Conservation (phyloP, 331 rosid species). For the Ulmus americana region DNA sequence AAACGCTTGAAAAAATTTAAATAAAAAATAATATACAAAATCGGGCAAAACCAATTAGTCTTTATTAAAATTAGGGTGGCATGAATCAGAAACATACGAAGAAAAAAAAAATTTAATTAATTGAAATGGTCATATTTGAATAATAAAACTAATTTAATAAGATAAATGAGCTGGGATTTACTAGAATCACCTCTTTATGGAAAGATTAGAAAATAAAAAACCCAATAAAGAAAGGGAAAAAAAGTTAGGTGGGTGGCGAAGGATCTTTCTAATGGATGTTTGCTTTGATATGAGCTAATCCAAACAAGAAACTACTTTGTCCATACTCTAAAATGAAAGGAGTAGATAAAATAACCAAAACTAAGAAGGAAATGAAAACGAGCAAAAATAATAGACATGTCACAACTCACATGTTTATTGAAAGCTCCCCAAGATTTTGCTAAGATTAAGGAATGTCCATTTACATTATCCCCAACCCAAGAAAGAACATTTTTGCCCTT, state of each 20-base stretch:
- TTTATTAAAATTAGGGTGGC: too few relatives aligned
- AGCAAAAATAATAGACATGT: neutral
- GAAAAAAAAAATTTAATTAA: neutral
- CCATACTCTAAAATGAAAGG: neutral
- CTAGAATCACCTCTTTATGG: neutral
- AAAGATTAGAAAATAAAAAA: neutral
- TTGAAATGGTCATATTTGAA: neutral
- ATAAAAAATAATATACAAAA: too few relatives aligned
- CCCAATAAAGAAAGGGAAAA: neutral
- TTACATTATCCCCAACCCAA: slow-evolving; percentile 8
- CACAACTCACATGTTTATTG: neutral
- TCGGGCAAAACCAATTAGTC: too few relatives aligned
- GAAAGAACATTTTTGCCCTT: slow-evolving; percentile 7
- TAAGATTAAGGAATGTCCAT: neutral
- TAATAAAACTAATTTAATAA: neutral
- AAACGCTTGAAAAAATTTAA: too few relatives aligned
- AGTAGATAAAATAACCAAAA: neutral
- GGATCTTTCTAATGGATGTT: neutral
- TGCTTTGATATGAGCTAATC: slow-evolving; percentile 3
- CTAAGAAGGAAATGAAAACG: neutral
- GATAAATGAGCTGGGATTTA: neutral
- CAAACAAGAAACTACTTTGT: slow-evolving; percentile 10
- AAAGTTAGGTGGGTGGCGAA: neutral
- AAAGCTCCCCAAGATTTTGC: neutral
- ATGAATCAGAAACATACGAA: too few relatives aligned